phyloP scores from a whole-genome alignment of 2,329 filamentous ascomycete species.

The Ascochyta fabae region DNA sequence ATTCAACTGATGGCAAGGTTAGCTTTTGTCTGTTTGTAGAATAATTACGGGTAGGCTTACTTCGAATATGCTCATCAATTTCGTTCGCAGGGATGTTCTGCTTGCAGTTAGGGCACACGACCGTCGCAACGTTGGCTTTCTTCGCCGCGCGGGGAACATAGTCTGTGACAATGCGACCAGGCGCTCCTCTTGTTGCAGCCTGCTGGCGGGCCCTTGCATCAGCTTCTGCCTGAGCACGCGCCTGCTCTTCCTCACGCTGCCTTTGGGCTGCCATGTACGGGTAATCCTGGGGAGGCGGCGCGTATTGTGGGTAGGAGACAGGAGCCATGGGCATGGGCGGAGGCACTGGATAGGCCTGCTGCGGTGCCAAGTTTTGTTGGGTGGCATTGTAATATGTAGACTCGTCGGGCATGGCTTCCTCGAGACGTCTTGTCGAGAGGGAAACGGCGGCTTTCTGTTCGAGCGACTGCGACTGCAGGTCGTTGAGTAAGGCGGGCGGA shows the following conservation, averaged over 20 bases:
- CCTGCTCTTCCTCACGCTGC: conserved; percentile 50
- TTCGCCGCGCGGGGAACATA: conserved; percentile 84
- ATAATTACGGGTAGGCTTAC: conserved; percentile 53
- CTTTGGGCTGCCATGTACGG: conserved; percentile 37
- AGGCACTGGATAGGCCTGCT: conserved; percentile 39
- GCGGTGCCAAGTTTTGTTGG: conserved; percentile 38
- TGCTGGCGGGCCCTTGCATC: conserved; percentile 77
- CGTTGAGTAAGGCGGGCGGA: conserved; percentile 85
- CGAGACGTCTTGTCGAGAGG: conserved; percentile 82
- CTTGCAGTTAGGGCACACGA: conserved; percentile 90
- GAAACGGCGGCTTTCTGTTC: conserved; percentile 95
- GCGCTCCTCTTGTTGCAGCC: conserved; percentile 73
- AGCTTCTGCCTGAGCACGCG: conserved; percentile 53
- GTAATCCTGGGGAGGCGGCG: conserved; percentile 38
- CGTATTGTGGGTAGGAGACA: conserved; percentile 32
- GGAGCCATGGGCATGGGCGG: conserved; percentile 35
- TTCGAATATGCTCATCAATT: conserved; percentile 90
- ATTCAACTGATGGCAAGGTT: conserved; percentile 68
- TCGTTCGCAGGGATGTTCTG: conserved; percentile 87
- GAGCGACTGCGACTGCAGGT: conserved; percentile 90
- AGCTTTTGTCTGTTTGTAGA: conserved; percentile 35
- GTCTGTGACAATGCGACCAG: conserved; percentile 84
- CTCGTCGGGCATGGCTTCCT: conserved; percentile 91
- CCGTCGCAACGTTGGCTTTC: conserved; percentile 69
- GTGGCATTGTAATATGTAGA: conserved; percentile 51